A percentile compares a stretch with the other conserved stretches of the same genome.
Evolutionary conservation across 2,329 filamentous ascomycete species (phyloP).

Genomic region (Chlorencoelia australis): DNA sequence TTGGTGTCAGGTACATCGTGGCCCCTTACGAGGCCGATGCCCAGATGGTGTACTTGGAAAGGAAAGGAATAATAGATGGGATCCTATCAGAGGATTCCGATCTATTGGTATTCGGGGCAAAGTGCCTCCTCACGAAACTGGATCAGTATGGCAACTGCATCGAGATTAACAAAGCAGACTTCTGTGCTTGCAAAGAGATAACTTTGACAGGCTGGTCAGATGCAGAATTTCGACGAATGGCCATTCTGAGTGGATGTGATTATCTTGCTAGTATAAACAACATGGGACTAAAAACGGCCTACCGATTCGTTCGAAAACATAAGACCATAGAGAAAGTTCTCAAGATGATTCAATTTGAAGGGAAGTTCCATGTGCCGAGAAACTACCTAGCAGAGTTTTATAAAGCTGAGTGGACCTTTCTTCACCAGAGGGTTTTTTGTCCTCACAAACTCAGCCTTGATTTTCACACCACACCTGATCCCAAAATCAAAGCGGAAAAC

Average conservation of each 20-base stretch:
- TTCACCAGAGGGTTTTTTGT: slow-evolving; percentile 92
- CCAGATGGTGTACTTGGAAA: slow-evolving; percentile 91
- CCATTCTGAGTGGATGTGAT: slow-evolving; percentile 92
- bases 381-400: slow-evolving; percentile 75
- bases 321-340: slow-evolving; percentile 78
- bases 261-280: slow-evolving; percentile 80
- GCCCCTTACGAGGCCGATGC: slow-evolving; percentile 96
- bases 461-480: slow-evolving; percentile 58
- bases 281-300: slow-evolving; percentile 86
- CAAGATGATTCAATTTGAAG: slow-evolving; percentile 78
- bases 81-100: slow-evolving; percentile 97
- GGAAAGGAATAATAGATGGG: slow-evolving; percentile 70
- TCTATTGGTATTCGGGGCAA: slow-evolving; percentile 87
- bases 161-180: slow-evolving; percentile 82
- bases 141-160: slow-evolving; percentile 90
- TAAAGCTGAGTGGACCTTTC: slow-evolving; percentile 83
- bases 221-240: slow-evolving; percentile 85
- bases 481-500: slow-evolving; percentile 52
- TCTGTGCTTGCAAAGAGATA: slow-evolving; percentile 78
- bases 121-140: slow-evolving; percentile 82
- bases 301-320: slow-evolving; percentile 81
- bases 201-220: slow-evolving; percentile 90
- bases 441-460: slow-evolving; percentile 61
- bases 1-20: slow-evolving; percentile 76
- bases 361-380: slow-evolving; percentile 68